Percentiles rank a stretch among this genome's conserved stretches.
phyloP scores from a whole-genome alignment of 106 monocot species.

The Dendrobium nobile region DNA sequence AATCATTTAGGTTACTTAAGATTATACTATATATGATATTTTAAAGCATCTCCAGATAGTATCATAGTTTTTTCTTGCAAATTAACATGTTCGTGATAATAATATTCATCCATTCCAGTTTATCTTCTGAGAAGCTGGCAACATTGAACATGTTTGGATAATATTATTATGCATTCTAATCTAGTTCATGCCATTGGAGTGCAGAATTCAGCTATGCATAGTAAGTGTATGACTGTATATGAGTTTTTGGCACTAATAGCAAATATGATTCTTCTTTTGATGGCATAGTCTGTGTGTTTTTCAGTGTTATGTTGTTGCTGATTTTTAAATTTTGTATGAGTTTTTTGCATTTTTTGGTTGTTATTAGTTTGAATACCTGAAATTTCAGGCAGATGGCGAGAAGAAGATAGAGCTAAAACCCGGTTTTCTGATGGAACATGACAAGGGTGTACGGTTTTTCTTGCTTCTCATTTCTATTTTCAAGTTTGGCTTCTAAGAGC shows the following conservation, averaged over 20 bases:
- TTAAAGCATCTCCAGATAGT: too few relatives aligned
- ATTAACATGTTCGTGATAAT: too few relatives aligned
- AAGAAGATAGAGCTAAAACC: conserved; percentile 96
- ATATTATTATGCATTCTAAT: neutral
- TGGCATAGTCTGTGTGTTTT: neutral
- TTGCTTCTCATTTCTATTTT: conserved; percentile 6
- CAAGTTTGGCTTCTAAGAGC: neutral
- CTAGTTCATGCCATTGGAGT: neutral
- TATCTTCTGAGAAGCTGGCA: neutral
- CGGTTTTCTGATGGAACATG: conserved; percentile 93
- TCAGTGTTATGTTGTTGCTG: neutral
- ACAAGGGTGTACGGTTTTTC: conserved; percentile 50
- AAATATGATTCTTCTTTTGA: neutral
- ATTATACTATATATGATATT: too few relatives aligned
- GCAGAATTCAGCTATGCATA: neutral
- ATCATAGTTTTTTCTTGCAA: too few relatives aligned
- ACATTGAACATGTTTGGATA: neutral
- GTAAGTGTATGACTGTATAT: neutral
- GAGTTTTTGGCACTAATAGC: neutral
- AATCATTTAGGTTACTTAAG: too few relatives aligned
- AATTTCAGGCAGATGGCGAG: conserved; percentile 75
- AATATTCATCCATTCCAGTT: neutral
- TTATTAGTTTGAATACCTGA: conserved; percentile 6
- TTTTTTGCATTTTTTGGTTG: neutral
- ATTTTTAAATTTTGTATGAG: neutral